Conservation (phyloP, 2,329 filamentous ascomycete species). For the Ophiostoma ulmi region DNA sequence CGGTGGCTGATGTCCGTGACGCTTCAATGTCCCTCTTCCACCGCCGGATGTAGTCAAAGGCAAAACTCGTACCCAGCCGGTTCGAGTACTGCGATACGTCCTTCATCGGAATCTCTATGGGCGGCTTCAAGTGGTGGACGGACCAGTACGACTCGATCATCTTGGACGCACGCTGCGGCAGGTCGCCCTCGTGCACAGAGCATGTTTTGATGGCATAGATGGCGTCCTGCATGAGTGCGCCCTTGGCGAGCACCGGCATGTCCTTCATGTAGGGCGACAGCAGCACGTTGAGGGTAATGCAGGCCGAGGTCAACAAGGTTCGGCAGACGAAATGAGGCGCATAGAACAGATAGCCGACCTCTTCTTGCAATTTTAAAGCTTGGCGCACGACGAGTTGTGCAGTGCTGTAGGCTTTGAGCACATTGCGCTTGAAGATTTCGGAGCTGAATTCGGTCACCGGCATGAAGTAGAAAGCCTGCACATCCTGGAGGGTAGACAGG, state of each 20-base stretch:
- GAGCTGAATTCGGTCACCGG: slow-evolving; percentile 39
- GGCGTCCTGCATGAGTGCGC: slow-evolving; percentile 33
- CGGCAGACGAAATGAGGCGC: slow-evolving; percentile 48
- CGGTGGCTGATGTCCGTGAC: slow-evolving; percentile 33
- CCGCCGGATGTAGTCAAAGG: slow-evolving; percentile 46
- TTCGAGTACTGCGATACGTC: slow-evolving; percentile 41
- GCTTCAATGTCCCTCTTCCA: slow-evolving; percentile 43
- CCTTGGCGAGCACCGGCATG: slow-evolving; percentile 29
- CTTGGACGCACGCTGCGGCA: slow-evolving; percentile 42
- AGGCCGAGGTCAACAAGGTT: slow-evolving; percentile 42
- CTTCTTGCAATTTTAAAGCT: slow-evolving; percentile 41
- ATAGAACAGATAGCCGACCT: slow-evolving; percentile 41
- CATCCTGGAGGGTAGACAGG: slow-evolving; percentile 47
- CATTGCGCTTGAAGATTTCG: slow-evolving; percentile 41
- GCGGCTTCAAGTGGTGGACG: slow-evolving; percentile 37
- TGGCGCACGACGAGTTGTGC: slow-evolving; percentile 43
- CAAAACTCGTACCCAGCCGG: slow-evolving; percentile 46
- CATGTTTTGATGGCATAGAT: slow-evolving; percentile 40
- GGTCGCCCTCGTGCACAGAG: slow-evolving; percentile 46
- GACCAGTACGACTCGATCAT: slow-evolving; percentile 49
- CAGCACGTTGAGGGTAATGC: slow-evolving; percentile 43
- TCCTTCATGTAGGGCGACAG: slow-evolving; percentile 42
- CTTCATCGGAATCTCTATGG: slow-evolving; percentile 35
- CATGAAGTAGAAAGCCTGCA: slow-evolving; percentile 50
- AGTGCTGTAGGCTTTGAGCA: slow-evolving; percentile 46